Conservation (phyloP, 2,329 filamentous ascomycete species). For the Albophoma yamanashiensis region DNA sequence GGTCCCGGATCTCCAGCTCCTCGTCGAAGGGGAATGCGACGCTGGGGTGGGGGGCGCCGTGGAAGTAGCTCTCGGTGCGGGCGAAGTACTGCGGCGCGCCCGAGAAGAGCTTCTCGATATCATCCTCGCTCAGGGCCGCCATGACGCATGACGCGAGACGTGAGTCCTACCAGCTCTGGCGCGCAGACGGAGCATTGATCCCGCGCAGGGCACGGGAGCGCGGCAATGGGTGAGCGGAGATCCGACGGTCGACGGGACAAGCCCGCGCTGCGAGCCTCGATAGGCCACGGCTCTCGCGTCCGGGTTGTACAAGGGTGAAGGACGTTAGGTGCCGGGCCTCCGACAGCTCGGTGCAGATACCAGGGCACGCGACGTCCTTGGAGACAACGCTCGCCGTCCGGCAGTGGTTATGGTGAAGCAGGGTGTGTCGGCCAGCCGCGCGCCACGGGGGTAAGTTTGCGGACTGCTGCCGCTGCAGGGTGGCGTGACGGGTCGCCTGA, state of each 20-base stretch:
- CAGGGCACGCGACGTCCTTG: neutral
- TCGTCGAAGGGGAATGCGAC: conserved; percentile 60
- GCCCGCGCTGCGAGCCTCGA: neutral
- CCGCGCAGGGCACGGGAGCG: neutral
- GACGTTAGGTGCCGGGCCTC: neutral
- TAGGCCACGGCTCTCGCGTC: neutral
- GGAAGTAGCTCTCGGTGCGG: conserved; percentile 47
- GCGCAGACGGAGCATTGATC: neutral
- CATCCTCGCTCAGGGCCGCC: conserved; percentile 43
- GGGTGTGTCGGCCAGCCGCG: neutral
- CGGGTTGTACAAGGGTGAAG: neutral
- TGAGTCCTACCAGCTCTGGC: neutral
- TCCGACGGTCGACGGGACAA: neutral
- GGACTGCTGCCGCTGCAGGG: neutral
- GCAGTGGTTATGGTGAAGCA: neutral
- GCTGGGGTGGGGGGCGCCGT: conserved; percentile 48
- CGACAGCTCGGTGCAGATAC: neutral
- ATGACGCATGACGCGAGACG: conserved; percentile 20
- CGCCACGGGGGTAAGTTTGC: neutral
- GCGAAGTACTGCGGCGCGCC: conserved; percentile 66
- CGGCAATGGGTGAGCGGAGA: neutral
- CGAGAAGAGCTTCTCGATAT: conserved; percentile 61
- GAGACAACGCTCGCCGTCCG: neutral
- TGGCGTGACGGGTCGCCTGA: neutral
- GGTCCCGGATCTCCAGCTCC: conserved; percentile 47